Evolutionary conservation across 2,329 filamentous ascomycete genomes (phyloP), one percentile per base, ranked within the genome.

Genomic region (Coniosporium tulheliwenetii): DNA sequence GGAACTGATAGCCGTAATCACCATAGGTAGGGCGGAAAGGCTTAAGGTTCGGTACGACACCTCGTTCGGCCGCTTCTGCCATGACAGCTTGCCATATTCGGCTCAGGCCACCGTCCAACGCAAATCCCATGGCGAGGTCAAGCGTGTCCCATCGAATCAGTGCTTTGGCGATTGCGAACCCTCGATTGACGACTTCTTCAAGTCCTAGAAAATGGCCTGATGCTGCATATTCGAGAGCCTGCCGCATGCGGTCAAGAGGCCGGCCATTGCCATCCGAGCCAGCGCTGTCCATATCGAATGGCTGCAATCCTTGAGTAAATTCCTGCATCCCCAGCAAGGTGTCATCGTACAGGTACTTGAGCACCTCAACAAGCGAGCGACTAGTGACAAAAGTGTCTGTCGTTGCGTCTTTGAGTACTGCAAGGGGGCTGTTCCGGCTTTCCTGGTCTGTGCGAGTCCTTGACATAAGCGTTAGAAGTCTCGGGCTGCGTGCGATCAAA

Each of bases 131-230:
- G 2, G 67, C 73, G 13, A 63, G 64, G 48, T 80, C 75, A 10
- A 82, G 48, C 0, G 73, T 81, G 40, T 74, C 65, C 77, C 77
- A 82, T 44, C 65, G 67, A 35, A 83, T 51, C 4, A 76, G 63
- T 40, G 67, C 64, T 31, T 67, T 63, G 1, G 75, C 76, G 44
- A 80, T 66, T 38, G 75, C 70, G 19, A 79, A 60, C 31, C 77
- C 79, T 31, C 74, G 70, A 37, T 65, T 57, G 9, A 71, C 62
- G 19, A 82, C 66, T 16, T 67, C 65, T 2, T 61, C 63, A 52
- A 79, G 69, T 34, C 65, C 62, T 12, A 84, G 61, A 33, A 75
- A 60, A 39, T 71, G 64, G 0, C 77, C 79, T 5, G 76, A 71
- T 19, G 77, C 75, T 37, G 77, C 70, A 50, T 81, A 81, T 16